Evolutionary conservation across 805 yeast species (phyloP).

Genomic region (Saccharomycopsis olivae): DNA sequence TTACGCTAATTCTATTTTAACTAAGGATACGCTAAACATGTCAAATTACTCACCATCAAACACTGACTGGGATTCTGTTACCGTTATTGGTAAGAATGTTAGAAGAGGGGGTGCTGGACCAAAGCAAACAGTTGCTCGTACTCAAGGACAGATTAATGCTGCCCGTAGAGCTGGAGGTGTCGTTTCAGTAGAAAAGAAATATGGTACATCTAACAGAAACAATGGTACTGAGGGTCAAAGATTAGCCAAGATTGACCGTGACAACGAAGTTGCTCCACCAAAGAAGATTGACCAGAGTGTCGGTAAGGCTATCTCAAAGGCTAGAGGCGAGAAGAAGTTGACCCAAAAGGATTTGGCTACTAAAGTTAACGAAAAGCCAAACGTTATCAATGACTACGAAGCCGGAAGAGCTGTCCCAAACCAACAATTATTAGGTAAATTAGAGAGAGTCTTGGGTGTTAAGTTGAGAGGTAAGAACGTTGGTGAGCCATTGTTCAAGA

Average conservation of each 20-base stretch:
- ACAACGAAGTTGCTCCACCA: slow-evolving; percentile 87
- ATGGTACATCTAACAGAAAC: slow-evolving; percentile 45
- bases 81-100: slow-evolving; percentile 82
- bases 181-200: slow-evolving; percentile 88
- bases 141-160: slow-evolving; percentile 71
- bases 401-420: slow-evolving; percentile 94
- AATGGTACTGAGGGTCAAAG: slow-evolving; percentile 89
- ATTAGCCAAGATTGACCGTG: slow-evolving; percentile 84
- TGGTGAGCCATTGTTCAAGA: slow-evolving; percentile 72
- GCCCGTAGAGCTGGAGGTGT: slow-evolving; percentile 91
- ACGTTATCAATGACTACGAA: slow-evolving; percentile 90
- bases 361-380: slow-evolving; percentile 91
- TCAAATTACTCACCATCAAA: slow-evolving; percentile 14
- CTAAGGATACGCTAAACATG: too few species aligned
- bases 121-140: slow-evolving; percentile 70
- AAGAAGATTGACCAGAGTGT: slow-evolving; percentile 77
- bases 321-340: slow-evolving; percentile 76
- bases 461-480: slow-evolving; percentile 93
- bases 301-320: slow-evolving; percentile 79
- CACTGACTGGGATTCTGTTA: slow-evolving; percentile 86
- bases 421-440: slow-evolving; percentile 85
- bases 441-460: slow-evolving; percentile 90
- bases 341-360: slow-evolving; percentile 97
- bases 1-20: too few species aligned
- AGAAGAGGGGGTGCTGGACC: slow-evolving; percentile 86